These are phyloP conservation scores for Colletotrichum sp. DNA, from an alignment of 2,329 filamentous ascomycete species.

Conservation along the genomic window DNA sequence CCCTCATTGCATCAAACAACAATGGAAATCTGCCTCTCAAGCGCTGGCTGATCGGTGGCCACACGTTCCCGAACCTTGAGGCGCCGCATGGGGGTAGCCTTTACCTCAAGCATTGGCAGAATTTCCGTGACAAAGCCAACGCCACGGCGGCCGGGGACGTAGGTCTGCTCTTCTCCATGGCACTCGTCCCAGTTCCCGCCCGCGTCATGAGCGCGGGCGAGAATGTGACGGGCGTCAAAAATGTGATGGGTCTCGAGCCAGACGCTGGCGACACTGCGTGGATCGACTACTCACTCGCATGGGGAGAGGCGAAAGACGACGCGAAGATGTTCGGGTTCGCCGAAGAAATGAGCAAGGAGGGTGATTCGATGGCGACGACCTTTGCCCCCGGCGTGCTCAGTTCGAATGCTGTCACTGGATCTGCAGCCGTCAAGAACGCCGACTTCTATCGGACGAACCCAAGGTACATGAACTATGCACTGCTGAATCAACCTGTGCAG, in stretches of 20 bases:
- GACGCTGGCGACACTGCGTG: not conserved
- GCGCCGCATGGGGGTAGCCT: not conserved
- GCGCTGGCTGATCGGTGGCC: not conserved
- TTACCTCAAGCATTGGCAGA: not conserved
- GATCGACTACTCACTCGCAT: not conserved
- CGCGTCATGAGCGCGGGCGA: not conserved
- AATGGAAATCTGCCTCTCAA: not conserved
- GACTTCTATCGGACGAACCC: not conserved
- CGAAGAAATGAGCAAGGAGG: not conserved
- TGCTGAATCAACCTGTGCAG: not conserved
- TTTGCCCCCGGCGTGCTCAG: not conserved
- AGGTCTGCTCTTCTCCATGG: not conserved
- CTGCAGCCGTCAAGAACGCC: not conserved
- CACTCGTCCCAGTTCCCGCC: not conserved
- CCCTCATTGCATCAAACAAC: not conserved
- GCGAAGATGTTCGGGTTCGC: not conserved
- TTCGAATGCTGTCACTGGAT: not conserved
- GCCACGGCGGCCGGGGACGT: not conserved
- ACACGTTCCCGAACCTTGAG: not conserved
- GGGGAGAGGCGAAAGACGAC: not conserved
- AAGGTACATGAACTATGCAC: not conserved
- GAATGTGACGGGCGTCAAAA: not conserved
- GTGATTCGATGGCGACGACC: not conserved
- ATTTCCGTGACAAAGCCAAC: not conserved
- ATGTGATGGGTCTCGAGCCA: not conserved